Conservation (phyloP, 306 rosid species). For the Chamaecrista fasciculata region DNA sequence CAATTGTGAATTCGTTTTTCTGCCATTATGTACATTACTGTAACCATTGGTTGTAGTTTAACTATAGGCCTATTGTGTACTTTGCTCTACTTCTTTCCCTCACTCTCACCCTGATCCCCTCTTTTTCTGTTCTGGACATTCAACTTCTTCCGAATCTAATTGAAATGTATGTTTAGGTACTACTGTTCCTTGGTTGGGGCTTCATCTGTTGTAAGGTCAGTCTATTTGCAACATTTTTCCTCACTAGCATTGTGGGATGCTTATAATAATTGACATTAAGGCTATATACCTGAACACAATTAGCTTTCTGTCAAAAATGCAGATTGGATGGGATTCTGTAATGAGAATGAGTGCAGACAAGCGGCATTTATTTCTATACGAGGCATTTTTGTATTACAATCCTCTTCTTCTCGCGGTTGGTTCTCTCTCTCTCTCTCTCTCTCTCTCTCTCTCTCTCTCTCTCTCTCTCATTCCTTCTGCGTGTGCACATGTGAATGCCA, state of each 20-base stretch:
- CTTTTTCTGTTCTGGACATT: background rate
- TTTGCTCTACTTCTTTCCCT: constrained; percentile 5
- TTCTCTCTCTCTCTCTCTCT: constrained; percentile 21
- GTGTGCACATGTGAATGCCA: background rate
- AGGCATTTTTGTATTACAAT: constrained; percentile 96
- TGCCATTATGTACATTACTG: background rate
- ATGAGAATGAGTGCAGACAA: constrained; percentile 97
- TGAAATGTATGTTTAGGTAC: constrained; percentile 59
- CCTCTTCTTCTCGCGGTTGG: constrained; percentile 95
- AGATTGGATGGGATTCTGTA: constrained; percentile 98
- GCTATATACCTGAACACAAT: background rate
- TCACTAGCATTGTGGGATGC: constrained; percentile 9
- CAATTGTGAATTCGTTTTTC: background rate
- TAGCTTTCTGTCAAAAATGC: constrained; percentile 32
- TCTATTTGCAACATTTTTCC: constrained; percentile 13
- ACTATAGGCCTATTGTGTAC: background rate
- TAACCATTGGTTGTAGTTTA: constrained; percentile 14
- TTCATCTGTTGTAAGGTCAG: constrained; percentile 93
- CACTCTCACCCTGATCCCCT: background rate
- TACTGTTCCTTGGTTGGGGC: constrained; percentile 78
- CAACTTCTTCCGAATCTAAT: constrained; percentile 32
- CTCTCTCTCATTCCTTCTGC: background rate
- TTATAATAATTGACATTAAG: constrained; percentile 15
- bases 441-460: no score
- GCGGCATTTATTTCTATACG: constrained; percentile 84